These are phyloP conservation scores for Boletus subparvulus DNA, from an alignment of 768 basidiomycete species.

Conservation along the genomic window DNA sequence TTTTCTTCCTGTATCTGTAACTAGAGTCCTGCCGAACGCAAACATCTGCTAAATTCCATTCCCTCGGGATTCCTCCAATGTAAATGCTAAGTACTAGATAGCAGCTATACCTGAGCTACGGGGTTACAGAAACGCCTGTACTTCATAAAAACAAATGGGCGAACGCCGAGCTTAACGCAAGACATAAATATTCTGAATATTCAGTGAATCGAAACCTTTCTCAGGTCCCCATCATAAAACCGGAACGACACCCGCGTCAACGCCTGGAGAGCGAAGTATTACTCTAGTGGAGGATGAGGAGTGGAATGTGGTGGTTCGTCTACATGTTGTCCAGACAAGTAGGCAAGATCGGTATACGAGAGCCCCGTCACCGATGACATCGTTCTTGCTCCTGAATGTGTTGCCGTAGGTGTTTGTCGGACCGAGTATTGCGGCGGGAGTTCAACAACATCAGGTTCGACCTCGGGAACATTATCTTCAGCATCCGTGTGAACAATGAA, in stretches of 20 bases:
- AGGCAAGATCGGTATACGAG: constrained; percentile 10
- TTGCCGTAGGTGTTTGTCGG: constrained; percentile 33
- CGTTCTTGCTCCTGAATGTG: constrained; percentile 10
- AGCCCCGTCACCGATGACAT: constrained; percentile 9
- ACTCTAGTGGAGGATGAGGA: constrained; percentile 14
- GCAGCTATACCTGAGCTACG: not conserved
- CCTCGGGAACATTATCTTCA: constrained; percentile 51
- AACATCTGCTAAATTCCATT: not conserved
- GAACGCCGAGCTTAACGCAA: not conserved
- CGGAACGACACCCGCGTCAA: not conserved
- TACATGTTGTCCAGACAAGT: constrained; percentile 9
- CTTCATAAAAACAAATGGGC: constrained; percentile 9
- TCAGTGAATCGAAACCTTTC: not conserved
- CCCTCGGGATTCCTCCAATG: not conserved
- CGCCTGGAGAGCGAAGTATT: not conserved
- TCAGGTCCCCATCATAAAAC: not conserved
- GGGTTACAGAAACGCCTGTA: not conserved
- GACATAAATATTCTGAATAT: constrained; percentile 8
- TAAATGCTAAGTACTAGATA: not conserved
- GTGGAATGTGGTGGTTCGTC: constrained; percentile 2
- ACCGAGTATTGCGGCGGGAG: constrained; percentile 75
- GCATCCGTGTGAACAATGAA: constrained; percentile 70
- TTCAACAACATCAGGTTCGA: constrained; percentile 59
- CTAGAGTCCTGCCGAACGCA: constrained; percentile 10
- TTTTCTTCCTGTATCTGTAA: constrained; percentile 2